Evolutionary conservation across 2,329 filamentous ascomycete species (phyloP), one percentile per base, ranked within the genome.

Genomic region (Fusarium mundagurra): DNA sequence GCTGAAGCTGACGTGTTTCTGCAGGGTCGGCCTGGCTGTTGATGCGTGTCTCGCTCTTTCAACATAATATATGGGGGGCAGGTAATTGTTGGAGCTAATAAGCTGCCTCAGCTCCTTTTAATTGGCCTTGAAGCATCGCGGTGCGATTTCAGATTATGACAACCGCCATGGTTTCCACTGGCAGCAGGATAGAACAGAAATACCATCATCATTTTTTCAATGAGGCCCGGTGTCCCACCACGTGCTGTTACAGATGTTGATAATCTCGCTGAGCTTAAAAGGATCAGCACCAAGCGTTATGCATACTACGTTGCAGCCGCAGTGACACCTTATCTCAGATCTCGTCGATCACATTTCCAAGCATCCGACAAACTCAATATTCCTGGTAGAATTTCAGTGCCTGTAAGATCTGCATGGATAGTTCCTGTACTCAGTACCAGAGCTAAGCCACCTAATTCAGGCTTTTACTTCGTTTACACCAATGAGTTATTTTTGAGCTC

Each of bases 1-100:
- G 14, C 17, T n/a, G 31, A n/a, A 29, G 24, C 51, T 75, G 70
- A 75, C 17, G 31, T 51, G 12, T 17, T 9, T 51, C 51, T 14
- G 57, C 76, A 95, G 93, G 83, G 93, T 96, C 78, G 93, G 93
- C 44, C 85, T 94, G 76, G 94, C 94, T n/a, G 94, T 96, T 45
- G 94, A 96, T 83, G 94, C 93, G 54, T 96, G 94, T 82, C 88
- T 96, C 75, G 93, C 93, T 71, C 85, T 96, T 65, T 89, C 87
- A 41, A 81, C 83, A 45, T 88, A 80, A 74, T 59, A 47, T 44
- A 44, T 48, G 29, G 45, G 53, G 36, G 33, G 48, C 17, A 39
- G 47, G 24, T 44, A 38, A 36, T 36, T 29, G 33, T 33, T 61
- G 53, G 17, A 58, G 29, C 24, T 61, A 34, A 54, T n/a, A 47